These are phyloP conservation scores for Moringa oleifera DNA, from an alignment of 345 rosid species.

Conservation along the genomic window DNA sequence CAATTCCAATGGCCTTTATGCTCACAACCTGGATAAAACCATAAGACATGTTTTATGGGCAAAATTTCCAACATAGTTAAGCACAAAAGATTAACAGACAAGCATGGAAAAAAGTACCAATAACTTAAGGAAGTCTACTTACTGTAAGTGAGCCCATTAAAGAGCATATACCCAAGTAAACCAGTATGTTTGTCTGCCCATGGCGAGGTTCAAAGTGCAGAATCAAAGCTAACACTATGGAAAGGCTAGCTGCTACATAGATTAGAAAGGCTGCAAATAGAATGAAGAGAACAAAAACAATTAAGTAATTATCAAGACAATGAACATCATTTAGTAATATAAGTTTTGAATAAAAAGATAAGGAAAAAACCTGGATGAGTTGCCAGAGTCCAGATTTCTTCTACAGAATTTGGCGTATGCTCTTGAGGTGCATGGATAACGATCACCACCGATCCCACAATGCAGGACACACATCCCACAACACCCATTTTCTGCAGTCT, in stretches of 20 bases:
- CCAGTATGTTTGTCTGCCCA: constrained; percentile 78
- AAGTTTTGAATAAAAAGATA: not conserved
- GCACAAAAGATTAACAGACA: not conserved
- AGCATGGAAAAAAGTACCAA: not conserved
- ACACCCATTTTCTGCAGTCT: constrained; percentile 69
- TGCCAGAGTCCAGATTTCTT: constrained; percentile 77
- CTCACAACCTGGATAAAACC: constrained; percentile 61
- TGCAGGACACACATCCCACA: constrained; percentile 82
- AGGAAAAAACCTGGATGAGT: constrained; percentile 62
- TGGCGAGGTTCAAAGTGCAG: constrained; percentile 79
- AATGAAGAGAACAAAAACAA: constrained; percentile 4
- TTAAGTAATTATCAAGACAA: constrained; percentile 13
- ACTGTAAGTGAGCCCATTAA: constrained; percentile 82
- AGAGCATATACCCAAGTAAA: constrained; percentile 87
- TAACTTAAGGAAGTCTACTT: constrained; percentile 11
- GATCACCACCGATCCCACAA: constrained; percentile 80
- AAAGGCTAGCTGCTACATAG: constrained; percentile 60
- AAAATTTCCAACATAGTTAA: not conserved
- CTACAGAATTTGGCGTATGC: constrained; percentile 68
- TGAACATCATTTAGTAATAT: not conserved
- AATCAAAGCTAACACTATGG: constrained; percentile 65
- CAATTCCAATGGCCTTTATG: constrained; percentile 94
- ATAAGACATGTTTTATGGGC: not conserved
- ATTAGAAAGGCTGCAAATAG: constrained; percentile 65
- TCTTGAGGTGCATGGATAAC: constrained; percentile 91